Evolutionary conservation across 169 alveolate genomes (phyloP).

Genomic region (Plasmodium yoelii): DNA sequence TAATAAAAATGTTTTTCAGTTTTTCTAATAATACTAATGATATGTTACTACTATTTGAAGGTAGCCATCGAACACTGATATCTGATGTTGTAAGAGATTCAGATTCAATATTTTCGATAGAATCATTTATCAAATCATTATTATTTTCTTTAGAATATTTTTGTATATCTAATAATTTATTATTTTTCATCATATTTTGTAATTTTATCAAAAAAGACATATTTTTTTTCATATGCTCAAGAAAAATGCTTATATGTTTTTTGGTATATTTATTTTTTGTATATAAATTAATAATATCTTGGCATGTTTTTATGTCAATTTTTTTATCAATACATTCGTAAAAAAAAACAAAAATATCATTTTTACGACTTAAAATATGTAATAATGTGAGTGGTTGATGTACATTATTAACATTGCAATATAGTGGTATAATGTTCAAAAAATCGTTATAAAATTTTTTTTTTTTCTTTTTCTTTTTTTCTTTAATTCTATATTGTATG

Average conservation of each 20-base stretch:
- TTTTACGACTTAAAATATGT: slow-evolving; percentile 55
- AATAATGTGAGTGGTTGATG: slow-evolving; percentile 60
- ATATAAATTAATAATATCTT: slow-evolving; percentile 55
- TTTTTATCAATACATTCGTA: slow-evolving; percentile 71
- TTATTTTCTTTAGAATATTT: not conserved
- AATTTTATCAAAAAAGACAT: slow-evolving; percentile 13
- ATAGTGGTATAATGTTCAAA: slow-evolving; percentile 47
- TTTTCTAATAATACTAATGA: slow-evolving; percentile 6
- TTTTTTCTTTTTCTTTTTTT: slow-evolving; percentile 27
- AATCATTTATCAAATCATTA: not conserved
- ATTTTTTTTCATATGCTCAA: slow-evolving; percentile 21
- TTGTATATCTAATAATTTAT: not conserved
- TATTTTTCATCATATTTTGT: slow-evolving; percentile 2
- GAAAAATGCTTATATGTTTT: slow-evolving; percentile 33
- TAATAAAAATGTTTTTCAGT: slow-evolving; percentile 17
- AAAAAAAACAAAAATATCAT: slow-evolving; percentile 57
- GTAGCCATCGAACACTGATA: too few species aligned
- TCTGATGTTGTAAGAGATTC: too few species aligned
- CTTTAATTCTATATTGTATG: slow-evolving; percentile 57
- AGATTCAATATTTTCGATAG: too few species aligned
- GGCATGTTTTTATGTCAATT: slow-evolving; percentile 61
- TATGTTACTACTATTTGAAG: not conserved
- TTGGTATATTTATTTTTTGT: slow-evolving; percentile 63
- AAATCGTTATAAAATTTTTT: slow-evolving; percentile 51
- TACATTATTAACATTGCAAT: slow-evolving; percentile 59